A percentile compares a stretch with the other conserved stretches of the same genome.
These are phyloP conservation scores for Escovopsis weberi DNA, from an alignment of 2,329 filamentous ascomycete genomes.

Conservation along the genomic window DNA sequence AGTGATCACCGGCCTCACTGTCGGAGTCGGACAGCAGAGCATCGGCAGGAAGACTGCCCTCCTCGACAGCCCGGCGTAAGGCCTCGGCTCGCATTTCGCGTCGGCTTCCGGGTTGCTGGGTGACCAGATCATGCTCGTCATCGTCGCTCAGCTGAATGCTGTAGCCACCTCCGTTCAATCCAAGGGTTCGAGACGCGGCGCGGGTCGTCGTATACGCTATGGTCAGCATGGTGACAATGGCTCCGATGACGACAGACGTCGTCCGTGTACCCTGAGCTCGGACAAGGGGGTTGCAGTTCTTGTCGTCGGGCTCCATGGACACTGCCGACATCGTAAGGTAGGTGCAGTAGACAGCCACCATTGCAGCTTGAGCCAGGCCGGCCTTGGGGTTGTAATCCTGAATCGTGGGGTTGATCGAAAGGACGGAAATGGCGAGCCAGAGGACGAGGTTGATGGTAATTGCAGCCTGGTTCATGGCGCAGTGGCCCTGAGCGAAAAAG, in stretches of 20 bases:
- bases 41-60: conserved; percentile 80
- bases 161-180: conserved; percentile 42
- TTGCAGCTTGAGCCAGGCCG: conserved; percentile 90
- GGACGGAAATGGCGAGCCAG: conserved; percentile 62
- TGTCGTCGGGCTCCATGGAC: conserved; percentile 93
- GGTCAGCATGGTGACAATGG: conserved; percentile 90
- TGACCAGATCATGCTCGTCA: conserved; percentile 79
- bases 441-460: conserved; percentile 89
- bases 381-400: conserved; percentile 90
- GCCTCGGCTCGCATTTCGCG: conserved; percentile 89
- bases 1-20: conserved; percentile 46
- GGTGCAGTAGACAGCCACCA: conserved; percentile 96
- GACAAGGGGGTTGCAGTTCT: conserved; percentile 84
- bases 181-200: conserved; percentile 80
- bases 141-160: conserved; percentile 48
- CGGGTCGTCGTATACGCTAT: conserved; percentile 96
- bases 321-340: conserved; percentile 97
- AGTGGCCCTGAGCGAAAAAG: conserved; percentile 73
- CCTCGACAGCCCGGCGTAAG: conserved; percentile 80
- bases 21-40: conserved; percentile 66
- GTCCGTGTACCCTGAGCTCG: conserved; percentile 75
- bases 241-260: conserved; percentile 81
- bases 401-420: conserved; percentile 80
- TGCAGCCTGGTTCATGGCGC: conserved; percentile 90
- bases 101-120: conserved; percentile 63